Evolutionary conservation across 73 alveolate genomes (phyloP).

Genomic region (Tetrahymena malaccensis): DNA sequence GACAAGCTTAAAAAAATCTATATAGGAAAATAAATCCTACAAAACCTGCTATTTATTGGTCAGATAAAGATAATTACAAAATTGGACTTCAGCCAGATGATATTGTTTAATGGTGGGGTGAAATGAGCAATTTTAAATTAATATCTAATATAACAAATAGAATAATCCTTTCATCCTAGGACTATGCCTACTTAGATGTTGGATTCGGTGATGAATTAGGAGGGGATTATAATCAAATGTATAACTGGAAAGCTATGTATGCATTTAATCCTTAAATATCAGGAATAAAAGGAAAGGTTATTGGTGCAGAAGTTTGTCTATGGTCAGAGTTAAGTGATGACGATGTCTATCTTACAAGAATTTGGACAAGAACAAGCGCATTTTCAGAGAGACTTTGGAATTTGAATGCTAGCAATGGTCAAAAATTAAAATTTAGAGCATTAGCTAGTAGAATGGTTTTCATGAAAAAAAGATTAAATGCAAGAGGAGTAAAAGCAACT

Average conservation of each 20-base stretch:
- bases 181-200: background rate
- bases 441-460: background rate
- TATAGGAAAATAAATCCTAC: background rate
- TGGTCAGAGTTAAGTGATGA: too few relatives aligned
- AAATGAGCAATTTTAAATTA: background rate
- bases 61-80: background rate
- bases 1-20: background rate
- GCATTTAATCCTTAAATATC: background rate
- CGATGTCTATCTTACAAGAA: too few relatives aligned
- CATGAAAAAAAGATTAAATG: background rate
- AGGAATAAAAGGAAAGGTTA: too few relatives aligned
- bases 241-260: conserved; percentile 20
- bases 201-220: conserved; percentile 39
- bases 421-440: background rate
- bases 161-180: conserved; percentile 8
- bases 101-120: conserved; percentile 42
- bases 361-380: too few relatives aligned
- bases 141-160: background rate
- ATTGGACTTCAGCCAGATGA: conserved; percentile 21
- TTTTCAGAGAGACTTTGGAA: background rate
- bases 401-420: background rate
- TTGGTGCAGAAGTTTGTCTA: too few relatives aligned
- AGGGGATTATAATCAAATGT: background rate
- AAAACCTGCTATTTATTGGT: background rate
- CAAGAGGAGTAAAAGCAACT: background rate